phyloP scores from a whole-genome alignment of 163 green algal species.

The Smithsoniella earleae region DNA sequence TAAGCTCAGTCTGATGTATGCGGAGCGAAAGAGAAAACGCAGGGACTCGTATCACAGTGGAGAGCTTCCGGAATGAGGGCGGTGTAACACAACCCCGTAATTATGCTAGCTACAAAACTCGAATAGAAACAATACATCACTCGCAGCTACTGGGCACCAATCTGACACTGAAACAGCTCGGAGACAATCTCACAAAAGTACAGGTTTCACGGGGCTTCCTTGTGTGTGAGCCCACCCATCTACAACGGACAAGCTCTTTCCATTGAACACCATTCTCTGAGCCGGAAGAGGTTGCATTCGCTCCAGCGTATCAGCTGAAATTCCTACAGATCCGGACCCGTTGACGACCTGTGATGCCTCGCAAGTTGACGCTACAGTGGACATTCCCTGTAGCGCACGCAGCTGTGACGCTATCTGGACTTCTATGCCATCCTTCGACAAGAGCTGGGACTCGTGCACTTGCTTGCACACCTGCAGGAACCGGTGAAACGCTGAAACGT shows the following conservation, averaged over 20 bases:
- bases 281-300: neutral
- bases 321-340: neutral
- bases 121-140: no score
- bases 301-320: slow-evolving; percentile 10
- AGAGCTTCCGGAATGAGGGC: no score
- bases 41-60: no score
- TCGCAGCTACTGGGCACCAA: no score
- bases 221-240: neutral
- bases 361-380: neutral
- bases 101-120: no score
- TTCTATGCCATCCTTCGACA: slow-evolving; percentile 24
- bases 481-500: neutral
- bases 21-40: no score
- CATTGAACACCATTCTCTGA: slow-evolving; percentile 23
- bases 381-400: slow-evolving; percentile 5
- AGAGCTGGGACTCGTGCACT: neutral
- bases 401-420: neutral
- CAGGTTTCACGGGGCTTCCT: no score
- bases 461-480: slow-evolving; percentile 1
- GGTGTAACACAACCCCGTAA: no score
- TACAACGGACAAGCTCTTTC: neutral
- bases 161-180: no score
- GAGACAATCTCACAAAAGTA: no score
- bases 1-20: no score
- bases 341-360: neutral